These are phyloP conservation scores for Bryopsis sp. DNA, from an alignment of 139 green algal genomes.

Conservation along the genomic window DNA sequence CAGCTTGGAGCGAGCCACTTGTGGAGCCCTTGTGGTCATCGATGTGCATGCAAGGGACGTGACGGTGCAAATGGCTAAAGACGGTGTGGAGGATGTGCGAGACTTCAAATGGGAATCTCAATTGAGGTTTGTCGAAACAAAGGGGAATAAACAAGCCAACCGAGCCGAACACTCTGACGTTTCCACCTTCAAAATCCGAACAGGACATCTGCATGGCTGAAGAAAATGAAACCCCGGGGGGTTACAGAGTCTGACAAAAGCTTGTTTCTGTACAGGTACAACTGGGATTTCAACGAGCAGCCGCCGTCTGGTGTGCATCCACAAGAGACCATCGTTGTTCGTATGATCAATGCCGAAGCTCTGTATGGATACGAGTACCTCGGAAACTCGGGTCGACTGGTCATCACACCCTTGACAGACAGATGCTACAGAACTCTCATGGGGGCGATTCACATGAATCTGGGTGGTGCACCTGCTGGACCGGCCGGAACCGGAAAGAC, in stretches of 20 bases:
- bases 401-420: slow-evolving; percentile 57
- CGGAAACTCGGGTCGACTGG: slow-evolving; percentile 50
- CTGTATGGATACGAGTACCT: slow-evolving; percentile 76
- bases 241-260: too few species aligned
- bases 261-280: too few species aligned
- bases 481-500: slow-evolving; percentile 75
- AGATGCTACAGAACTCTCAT: slow-evolving; percentile 74
- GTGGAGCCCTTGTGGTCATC: slow-evolving; percentile 68
- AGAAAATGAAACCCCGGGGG: too few species aligned
- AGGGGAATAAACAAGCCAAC: too few species aligned
- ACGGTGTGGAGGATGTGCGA: slow-evolving; percentile 32
- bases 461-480: slow-evolving; percentile 60
- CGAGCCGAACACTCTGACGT: not conserved
- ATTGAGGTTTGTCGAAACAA: too few species aligned
- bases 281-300: slow-evolving; percentile 61
- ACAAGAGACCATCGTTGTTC: too few species aligned
- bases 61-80: slow-evolving; percentile 36
- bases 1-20: slow-evolving; percentile 68
- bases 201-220: too few species aligned
- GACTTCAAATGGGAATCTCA: slow-evolving; percentile 75
- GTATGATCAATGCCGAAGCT: too few species aligned
- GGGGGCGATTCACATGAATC: slow-evolving; percentile 60
- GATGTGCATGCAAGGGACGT: slow-evolving; percentile 69
- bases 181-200: not conserved
- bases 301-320: slow-evolving; percentile 48